Percentiles rank a stretch among this genome's conserved stretches.
Evolutionary conservation across 1,284 basidiomycete species (phyloP).

Genomic region (Austropuccinia psidii): DNA sequence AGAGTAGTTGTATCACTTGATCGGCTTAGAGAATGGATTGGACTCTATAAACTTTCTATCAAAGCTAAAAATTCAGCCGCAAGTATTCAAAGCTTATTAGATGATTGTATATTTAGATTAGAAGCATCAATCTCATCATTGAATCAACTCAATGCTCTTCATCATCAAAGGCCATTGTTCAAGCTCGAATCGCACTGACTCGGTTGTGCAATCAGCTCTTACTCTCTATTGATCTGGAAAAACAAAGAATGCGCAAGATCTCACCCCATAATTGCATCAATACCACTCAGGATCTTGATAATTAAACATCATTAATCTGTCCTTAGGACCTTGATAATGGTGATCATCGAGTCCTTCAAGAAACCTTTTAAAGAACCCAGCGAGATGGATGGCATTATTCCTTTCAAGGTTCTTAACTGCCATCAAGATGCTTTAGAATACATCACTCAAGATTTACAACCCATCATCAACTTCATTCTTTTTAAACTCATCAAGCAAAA

Average conservation of each 20-base stretch:
- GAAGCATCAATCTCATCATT: not conserved
- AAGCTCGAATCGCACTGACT: not conserved
- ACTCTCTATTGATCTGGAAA: conserved; percentile 7
- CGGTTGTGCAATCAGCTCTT: conserved; percentile 2
- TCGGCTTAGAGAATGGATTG: not conserved
- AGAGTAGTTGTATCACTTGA: not conserved
- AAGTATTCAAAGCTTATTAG: not conserved
- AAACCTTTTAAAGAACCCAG: too few relatives aligned
- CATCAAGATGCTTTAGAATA: not conserved
- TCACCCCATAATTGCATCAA: not conserved
- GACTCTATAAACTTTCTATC: not conserved
- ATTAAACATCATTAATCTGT: too few relatives aligned
- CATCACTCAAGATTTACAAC: not conserved
- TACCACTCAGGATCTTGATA: too few relatives aligned
- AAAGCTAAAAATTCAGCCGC: not conserved
- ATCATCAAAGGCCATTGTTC: not conserved
- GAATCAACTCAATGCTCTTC: not conserved
- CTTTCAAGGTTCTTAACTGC: not conserved
- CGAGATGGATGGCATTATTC: too few relatives aligned
- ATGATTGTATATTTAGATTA: conserved; percentile 1
- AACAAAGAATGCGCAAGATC: conserved; percentile 19
- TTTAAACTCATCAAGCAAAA: not conserved
- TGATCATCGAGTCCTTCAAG: too few relatives aligned
- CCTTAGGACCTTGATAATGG: too few relatives aligned
- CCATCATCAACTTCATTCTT: conserved; percentile 1